Evolutionary conservation across 129 eudicot species (phyloP), one percentile per base, ranked within the genome.

Genomic region (Cynara cardunculus): DNA sequence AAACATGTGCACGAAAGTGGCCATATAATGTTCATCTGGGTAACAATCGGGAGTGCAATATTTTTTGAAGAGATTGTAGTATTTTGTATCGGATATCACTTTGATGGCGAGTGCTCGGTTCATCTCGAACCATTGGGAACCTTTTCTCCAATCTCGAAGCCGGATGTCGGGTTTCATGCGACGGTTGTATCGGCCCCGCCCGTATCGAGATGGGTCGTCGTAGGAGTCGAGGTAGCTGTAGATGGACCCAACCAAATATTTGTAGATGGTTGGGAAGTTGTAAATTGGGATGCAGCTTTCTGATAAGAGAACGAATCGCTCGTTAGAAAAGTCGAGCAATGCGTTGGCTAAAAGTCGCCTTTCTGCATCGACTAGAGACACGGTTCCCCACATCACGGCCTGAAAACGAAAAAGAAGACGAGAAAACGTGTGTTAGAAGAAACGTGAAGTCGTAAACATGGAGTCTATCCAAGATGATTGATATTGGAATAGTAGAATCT

Each of bases 41-140:
- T 89, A 94, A 78, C 97, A 94, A 28, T 93, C 85, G 19, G 88
- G 92, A 59, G 83, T 81, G 61, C 98, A 94, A 41, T 91, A 87
- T 74, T 69, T 88, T 71, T 80, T 87, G 81, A 94, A 94, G 26
- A 94, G 84, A 12, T 56, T 77, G 85, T 88, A 94, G 83, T 94
- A 94, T 71, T 91, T 91, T 53, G 89, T 77, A 62, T 91, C 98
- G 1, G 98, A 74, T 32, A 89, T 79, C 69, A 94, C 46, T 14
- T 76, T 78, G 21, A 87, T 65, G 32, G 98, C 98, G 13, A 94
- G 74, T 8, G 67, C 28, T 0, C 97, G 93, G 12, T 82, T 85
- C 27, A 94, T 75, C 84, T 94, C 98, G 69, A 94, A 94, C 98
- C 98, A 94, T 44, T 94, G 95, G 13, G 98, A 91, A 76, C 98